Percentiles rank a stretch among this genome's conserved stretches.
Conservation (phyloP, 352 stramenopile genomes). For the Salisapilia sapeloensis region DNA sequence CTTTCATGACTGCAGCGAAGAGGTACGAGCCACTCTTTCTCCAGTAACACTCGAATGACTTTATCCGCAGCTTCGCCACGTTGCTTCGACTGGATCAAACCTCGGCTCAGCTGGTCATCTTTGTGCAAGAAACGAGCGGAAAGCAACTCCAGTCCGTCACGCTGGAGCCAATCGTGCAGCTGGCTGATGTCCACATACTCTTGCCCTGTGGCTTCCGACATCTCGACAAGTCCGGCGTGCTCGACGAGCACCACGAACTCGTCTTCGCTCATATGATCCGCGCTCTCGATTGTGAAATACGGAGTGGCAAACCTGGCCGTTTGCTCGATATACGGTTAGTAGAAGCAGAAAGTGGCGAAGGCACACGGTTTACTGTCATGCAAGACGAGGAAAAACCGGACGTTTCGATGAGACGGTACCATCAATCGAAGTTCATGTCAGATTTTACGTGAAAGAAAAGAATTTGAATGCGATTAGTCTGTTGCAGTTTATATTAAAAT, state of each 20-base stretch:
- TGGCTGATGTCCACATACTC: slow-evolving; percentile 52
- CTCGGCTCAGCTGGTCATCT: slow-evolving; percentile 3
- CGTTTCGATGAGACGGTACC: too few relatives aligned
- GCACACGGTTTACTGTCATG: too few relatives aligned
- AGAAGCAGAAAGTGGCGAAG: too few relatives aligned
- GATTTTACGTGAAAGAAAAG: too few relatives aligned
- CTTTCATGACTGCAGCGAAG: slow-evolving; percentile 30
- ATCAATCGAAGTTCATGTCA: too few relatives aligned
- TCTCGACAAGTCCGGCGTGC: slow-evolving; percentile 59
- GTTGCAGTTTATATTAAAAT: too few relatives aligned
- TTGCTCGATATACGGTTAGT: too few relatives aligned
- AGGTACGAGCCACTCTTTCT: slow-evolving; percentile 36
- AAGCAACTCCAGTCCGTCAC: slow-evolving; percentile 49
- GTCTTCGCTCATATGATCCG: slow-evolving; percentile 79
- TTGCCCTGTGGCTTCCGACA: slow-evolving; percentile 39
- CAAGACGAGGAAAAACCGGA: too few relatives aligned
- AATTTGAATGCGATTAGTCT: too few relatives aligned
- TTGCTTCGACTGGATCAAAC: slow-evolving; percentile 7
- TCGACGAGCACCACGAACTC: slow-evolving; percentile 75
- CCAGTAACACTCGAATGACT: slow-evolving; percentile 11
- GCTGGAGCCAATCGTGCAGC: slow-evolving; percentile 52
- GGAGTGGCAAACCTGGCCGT: too few relatives aligned
- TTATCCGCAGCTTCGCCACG: slow-evolving; percentile 3
- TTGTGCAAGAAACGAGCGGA: slow-evolving; percentile 9
- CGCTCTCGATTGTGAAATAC: neutral